Evolutionary conservation across 2,329 filamentous ascomycete species (phyloP).

Genomic region (Fusarium sp.): DNA sequence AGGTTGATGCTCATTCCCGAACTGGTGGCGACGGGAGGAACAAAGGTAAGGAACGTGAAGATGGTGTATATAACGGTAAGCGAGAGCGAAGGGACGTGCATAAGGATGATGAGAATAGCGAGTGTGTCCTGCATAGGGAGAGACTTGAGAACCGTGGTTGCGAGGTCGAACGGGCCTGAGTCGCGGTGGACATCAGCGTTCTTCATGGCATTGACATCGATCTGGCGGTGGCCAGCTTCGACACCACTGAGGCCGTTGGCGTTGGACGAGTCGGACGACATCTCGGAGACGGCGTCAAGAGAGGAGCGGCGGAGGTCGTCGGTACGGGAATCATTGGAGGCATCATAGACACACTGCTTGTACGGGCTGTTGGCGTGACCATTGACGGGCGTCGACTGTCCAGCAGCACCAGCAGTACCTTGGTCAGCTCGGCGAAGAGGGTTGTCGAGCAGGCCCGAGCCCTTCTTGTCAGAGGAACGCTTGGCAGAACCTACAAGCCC

Average conservation of each 20-base stretch:
- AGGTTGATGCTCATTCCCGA: constrained; percentile 83
- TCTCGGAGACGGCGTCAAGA: constrained; percentile 63
- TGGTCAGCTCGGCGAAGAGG: constrained; percentile 48
- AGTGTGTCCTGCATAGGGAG: constrained; percentile 95
- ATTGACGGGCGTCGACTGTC: constrained; percentile 43
- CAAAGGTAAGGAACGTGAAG: constrained; percentile 92
- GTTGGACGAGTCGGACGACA: constrained; percentile 62
- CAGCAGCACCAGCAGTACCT: constrained; percentile 43
- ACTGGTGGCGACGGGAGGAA: constrained; percentile 81
- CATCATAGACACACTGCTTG: constrained; percentile 46
- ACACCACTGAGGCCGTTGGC: constrained; percentile 49
- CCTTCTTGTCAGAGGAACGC: constrained; percentile 55
- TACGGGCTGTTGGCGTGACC: constrained; percentile 48
- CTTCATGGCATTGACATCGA: constrained; percentile 76
- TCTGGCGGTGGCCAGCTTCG: constrained; percentile 68
- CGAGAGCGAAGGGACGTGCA: constrained; percentile 89
- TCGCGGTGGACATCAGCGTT: constrained; percentile 75
- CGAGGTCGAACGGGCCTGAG: constrained; percentile 77
- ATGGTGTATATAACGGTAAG: constrained; percentile 90
- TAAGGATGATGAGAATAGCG: constrained; percentile 93
- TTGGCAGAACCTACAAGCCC: constrained; percentile 73
- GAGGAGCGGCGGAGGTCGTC: constrained; percentile 58
- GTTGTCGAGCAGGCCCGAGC: constrained; percentile 55
- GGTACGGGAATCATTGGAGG: constrained; percentile 52
- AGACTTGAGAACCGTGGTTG: constrained; percentile 86